A percentile compares a stretch with the other conserved stretches of the same genome.
These are phyloP conservation scores for Colletotrichum somersetense DNA, from an alignment of 2,329 filamentous ascomycete genomes.

Conservation along the genomic window DNA sequence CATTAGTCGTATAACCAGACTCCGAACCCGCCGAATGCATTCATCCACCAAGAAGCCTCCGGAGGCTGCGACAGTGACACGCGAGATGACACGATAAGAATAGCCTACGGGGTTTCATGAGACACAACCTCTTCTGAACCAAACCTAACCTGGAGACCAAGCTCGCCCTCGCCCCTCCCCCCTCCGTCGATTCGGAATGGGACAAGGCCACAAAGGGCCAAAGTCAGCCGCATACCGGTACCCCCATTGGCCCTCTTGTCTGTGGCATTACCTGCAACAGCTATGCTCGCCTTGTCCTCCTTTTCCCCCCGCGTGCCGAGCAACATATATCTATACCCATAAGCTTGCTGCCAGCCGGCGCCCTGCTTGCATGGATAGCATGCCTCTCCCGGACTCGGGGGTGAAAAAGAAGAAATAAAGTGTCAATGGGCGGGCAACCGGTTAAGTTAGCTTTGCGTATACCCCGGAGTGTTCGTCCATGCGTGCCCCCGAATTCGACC, in stretches of 20 bases:
- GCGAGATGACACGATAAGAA: slow-evolving; percentile 39
- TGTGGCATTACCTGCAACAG: slow-evolving; percentile 25
- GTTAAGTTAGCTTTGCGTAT: slow-evolving; percentile 32
- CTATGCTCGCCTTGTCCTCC: slow-evolving; percentile 12
- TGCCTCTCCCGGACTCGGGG: slow-evolving; percentile 23
- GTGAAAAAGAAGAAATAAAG: neutral
- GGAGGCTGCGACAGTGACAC: slow-evolving; percentile 31
- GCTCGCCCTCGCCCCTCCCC: neutral
- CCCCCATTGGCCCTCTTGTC: neutral
- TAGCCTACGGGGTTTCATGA: slow-evolving; percentile 36
- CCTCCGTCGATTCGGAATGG: neutral
- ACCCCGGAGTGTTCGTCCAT: slow-evolving; percentile 39
- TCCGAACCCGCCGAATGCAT: slow-evolving; percentile 27
- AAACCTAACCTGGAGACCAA: slow-evolving; percentile 18
- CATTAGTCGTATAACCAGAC: slow-evolving; percentile 6
- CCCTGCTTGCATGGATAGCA: slow-evolving; percentile 26
- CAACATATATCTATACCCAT: too few species aligned
- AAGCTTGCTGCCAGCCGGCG: slow-evolving; percentile 7
- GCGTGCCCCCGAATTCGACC: slow-evolving; percentile 2
- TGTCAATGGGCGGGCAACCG: slow-evolving; percentile 8
- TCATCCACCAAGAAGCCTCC: slow-evolving; percentile 19
- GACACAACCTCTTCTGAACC: slow-evolving; percentile 26
- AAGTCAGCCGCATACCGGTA: neutral
- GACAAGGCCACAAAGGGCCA: neutral
- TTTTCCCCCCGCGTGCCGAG: neutral